Conservation (phyloP, 495 filamentous ascomycete species). For the Annulohypoxylon moriforme region DNA sequence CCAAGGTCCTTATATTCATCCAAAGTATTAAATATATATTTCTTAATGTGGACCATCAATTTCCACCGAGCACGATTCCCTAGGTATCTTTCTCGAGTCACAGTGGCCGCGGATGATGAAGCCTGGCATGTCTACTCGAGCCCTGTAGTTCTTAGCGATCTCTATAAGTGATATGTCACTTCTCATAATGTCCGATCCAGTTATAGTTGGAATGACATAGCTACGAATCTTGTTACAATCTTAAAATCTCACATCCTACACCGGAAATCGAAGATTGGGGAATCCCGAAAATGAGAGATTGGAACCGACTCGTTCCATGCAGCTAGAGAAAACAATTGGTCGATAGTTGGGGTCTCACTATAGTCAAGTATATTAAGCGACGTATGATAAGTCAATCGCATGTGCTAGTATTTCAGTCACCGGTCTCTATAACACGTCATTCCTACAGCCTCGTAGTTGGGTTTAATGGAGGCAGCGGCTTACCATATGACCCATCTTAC, state of each 20-base stretch:
- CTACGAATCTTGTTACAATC: neutral
- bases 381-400: constrained; percentile 4
- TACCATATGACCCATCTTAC: neutral
- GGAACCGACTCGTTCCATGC: constrained; percentile 12
- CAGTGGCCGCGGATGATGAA: neutral
- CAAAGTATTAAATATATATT: neutral
- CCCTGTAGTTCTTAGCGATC: neutral
- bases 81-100: neutral
- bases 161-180: constrained; percentile 24
- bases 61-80: neutral
- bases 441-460: neutral
- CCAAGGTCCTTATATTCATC: neutral
- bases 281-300: neutral
- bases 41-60: neutral
- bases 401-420: neutral
- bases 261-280: neutral
- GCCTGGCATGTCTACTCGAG: neutral
- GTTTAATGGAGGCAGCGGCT: neutral
- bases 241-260: neutral
- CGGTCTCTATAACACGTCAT: neutral
- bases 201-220: neutral
- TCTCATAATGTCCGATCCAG: constrained; percentile 13
- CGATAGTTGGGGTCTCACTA: neutral
- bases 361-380: neutral
- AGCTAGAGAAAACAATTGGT: neutral